phyloP scores from a whole-genome alignment of 345 rosid species.

The Gossypium sturtianum region DNA sequence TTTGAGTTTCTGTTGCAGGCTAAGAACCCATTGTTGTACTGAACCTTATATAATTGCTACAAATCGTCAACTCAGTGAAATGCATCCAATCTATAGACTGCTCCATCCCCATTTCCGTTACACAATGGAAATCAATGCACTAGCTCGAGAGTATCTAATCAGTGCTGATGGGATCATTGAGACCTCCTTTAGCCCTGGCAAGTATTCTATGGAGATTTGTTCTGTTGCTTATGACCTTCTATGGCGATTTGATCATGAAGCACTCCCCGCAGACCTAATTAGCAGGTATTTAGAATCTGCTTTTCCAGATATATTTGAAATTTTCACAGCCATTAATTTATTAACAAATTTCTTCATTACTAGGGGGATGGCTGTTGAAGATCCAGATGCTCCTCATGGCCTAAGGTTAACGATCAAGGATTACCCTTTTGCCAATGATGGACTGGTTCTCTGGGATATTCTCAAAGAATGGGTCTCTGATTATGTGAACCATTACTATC shows the following conservation, averaged over 20 bases:
- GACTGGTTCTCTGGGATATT: constrained; percentile 41
- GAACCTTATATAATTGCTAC: constrained; percentile 59
- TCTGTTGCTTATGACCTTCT: constrained; percentile 38
- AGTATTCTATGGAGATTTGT: constrained; percentile 40
- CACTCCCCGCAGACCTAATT: constrained; percentile 50
- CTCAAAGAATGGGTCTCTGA: constrained; percentile 43
- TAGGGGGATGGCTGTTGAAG: constrained; percentile 62
- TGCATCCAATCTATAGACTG: constrained; percentile 56
- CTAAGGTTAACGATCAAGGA: constrained; percentile 44
- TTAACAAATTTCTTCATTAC: background rate
- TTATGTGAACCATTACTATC: constrained; percentile 46
- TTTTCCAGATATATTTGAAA: background rate
- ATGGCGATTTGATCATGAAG: constrained; percentile 53
- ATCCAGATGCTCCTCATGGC: constrained; percentile 43
- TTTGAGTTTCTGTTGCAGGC: constrained; percentile 24
- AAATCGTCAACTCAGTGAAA: constrained; percentile 49
- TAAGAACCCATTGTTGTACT: constrained; percentile 46
- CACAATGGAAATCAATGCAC: constrained; percentile 63
- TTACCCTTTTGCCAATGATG: constrained; percentile 61
- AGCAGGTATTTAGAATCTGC: constrained; percentile 24
- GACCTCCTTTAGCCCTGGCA: constrained; percentile 37
- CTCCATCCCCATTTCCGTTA: constrained; percentile 59
- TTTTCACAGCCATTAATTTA: background rate
- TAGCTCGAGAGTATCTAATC: constrained; percentile 47
- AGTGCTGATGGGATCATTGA: constrained; percentile 56